Evolutionary conservation across 2,329 filamentous ascomycete genomes (phyloP).

Genomic region (Zymoseptoria crescenta): DNA sequence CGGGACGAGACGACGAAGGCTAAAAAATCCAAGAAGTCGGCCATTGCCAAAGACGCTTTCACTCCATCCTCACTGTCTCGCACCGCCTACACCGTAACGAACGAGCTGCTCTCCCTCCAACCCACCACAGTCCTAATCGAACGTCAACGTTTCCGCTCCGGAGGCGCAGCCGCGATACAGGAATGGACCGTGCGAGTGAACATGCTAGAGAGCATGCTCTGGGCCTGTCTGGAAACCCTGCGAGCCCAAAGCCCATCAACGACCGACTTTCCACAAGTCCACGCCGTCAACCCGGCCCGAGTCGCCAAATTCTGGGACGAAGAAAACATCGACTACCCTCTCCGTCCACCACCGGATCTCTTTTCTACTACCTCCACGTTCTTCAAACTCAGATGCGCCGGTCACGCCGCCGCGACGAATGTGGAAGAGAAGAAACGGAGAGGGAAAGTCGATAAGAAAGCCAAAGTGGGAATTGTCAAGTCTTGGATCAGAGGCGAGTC

Average conservation of each 20-base stretch:
- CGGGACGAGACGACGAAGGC: background rate
- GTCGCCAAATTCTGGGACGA: slow-evolving; percentile 50
- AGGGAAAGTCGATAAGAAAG: slow-evolving; percentile 43
- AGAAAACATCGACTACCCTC: background rate
- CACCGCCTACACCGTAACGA: slow-evolving; percentile 49
- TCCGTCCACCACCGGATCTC: slow-evolving; percentile 6
- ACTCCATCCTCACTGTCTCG: slow-evolving; percentile 46
- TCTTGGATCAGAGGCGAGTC: slow-evolving; percentile 41
- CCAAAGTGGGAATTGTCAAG: slow-evolving; percentile 57
- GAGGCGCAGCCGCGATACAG: slow-evolving; percentile 56
- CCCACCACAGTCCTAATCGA: slow-evolving; percentile 68
- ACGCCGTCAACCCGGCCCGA: slow-evolving; percentile 46
- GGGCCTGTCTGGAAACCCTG: slow-evolving; percentile 58
- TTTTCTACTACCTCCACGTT: slow-evolving; percentile 6
- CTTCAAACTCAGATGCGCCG: too few relatives aligned
- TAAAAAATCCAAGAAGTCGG: background rate
- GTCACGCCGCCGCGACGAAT: background rate
- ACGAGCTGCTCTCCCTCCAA: slow-evolving; percentile 42
- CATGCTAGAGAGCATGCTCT: slow-evolving; percentile 72
- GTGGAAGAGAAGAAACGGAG: slow-evolving; percentile 11
- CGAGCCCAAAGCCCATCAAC: slow-evolving; percentile 31
- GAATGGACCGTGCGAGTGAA: slow-evolving; percentile 83
- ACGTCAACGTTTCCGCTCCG: slow-evolving; percentile 56
- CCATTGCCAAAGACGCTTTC: slow-evolving; percentile 20
- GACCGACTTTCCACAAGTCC: slow-evolving; percentile 31